A percentile compares a stretch with the other conserved stretches of the same genome.
These are phyloP conservation scores for Cudoniella acicularis DNA, from an alignment of 495 filamentous ascomycete species.

Conservation along the genomic window DNA sequence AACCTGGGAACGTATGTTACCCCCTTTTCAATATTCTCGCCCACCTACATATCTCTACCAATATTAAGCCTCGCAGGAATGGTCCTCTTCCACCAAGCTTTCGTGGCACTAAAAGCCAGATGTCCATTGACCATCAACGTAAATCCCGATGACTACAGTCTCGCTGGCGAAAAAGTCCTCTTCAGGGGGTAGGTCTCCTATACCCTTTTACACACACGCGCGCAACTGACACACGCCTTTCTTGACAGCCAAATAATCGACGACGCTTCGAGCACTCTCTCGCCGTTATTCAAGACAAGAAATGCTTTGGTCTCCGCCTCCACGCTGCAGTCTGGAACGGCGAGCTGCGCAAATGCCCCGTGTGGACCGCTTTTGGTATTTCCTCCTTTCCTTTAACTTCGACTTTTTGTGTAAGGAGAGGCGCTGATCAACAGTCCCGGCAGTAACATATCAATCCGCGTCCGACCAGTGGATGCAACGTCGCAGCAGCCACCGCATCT, in stretches of 20 bases:
- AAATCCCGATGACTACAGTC: constrained; percentile 54
- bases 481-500: constrained; percentile 46
- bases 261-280: constrained; percentile 66
- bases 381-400: background rate
- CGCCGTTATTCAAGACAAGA: constrained; percentile 64
- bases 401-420: too few relatives aligned
- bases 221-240: too few relatives aligned
- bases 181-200: constrained; percentile 65
- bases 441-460: constrained; percentile 56
- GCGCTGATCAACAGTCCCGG: too few relatives aligned
- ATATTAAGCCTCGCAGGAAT: constrained; percentile 39
- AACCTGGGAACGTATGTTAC: constrained; percentile 47
- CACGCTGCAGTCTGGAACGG: constrained; percentile 49
- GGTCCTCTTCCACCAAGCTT: constrained; percentile 76
- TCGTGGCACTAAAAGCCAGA: constrained; percentile 69
- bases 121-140: constrained; percentile 51
- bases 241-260: constrained; percentile 62
- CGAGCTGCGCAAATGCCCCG: constrained; percentile 49
- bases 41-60: background rate
- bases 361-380: constrained; percentile 71
- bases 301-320: constrained; percentile 56
- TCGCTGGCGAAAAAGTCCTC: constrained; percentile 59
- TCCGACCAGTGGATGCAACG: constrained; percentile 55
- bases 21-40: background rate
- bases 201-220: too few relatives aligned